These are phyloP conservation scores for Microcos paniculata DNA, from an alignment of 345 rosid species.

Conservation along the genomic window DNA sequence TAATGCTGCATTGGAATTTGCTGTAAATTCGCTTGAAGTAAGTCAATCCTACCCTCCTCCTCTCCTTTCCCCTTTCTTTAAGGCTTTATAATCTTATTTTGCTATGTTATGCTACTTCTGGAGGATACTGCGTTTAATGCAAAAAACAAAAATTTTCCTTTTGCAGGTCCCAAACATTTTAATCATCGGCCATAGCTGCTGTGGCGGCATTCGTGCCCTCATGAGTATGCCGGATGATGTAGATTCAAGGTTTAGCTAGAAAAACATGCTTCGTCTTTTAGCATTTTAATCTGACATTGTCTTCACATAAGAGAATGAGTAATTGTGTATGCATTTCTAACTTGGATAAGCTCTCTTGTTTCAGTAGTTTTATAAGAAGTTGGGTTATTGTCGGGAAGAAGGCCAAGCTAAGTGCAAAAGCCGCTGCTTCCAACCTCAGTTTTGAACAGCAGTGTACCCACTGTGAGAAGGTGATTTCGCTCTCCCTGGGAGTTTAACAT, in stretches of 20 bases:
- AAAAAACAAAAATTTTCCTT: conserved; percentile 3
- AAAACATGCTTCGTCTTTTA: neutral
- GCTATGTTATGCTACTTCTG: neutral
- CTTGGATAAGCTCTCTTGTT: neutral
- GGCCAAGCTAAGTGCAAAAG: conserved; percentile 67
- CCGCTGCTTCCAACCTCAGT: conserved; percentile 56
- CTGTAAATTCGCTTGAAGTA: conserved; percentile 78
- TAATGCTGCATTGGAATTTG: conserved; percentile 92
- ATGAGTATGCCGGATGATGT: conserved; percentile 81
- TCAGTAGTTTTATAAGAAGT: conserved; percentile 75
- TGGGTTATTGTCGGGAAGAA: conserved; percentile 87
- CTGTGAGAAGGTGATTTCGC: conserved; percentile 81
- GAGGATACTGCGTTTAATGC: neutral
- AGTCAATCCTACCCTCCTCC: conserved; percentile 24
- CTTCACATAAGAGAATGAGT: neutral
- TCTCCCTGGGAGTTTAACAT: neutral
- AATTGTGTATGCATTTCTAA: neutral
- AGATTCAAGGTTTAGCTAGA: conserved; percentile 57
- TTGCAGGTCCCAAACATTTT: conserved; percentile 89
- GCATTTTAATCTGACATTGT: neutral
- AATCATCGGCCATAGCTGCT: conserved; percentile 88
- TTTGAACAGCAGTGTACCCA: conserved; percentile 87
- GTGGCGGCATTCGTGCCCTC: conserved; percentile 95
- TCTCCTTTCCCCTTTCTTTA: neutral
- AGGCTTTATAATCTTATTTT: neutral